These are phyloP conservation scores for Colletotrichum coccodes DNA, from an alignment of 2,329 filamentous ascomycete species.

Conservation along the genomic window DNA sequence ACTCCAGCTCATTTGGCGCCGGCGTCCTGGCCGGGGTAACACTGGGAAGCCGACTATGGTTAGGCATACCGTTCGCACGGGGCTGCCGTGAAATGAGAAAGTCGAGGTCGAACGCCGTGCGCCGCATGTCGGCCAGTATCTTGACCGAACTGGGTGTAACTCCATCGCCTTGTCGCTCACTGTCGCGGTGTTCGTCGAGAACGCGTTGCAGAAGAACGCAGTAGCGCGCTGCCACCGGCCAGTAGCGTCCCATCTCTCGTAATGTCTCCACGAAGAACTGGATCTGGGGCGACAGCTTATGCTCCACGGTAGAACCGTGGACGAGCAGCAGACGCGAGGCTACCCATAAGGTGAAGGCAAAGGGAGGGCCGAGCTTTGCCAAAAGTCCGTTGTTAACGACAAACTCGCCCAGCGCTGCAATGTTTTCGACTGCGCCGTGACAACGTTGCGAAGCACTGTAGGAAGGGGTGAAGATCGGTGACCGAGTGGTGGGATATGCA, in stretches of 20 bases:
- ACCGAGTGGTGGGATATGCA: constrained; percentile 89
- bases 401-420: constrained; percentile 81
- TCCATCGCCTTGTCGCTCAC: constrained; percentile 77
- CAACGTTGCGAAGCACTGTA: constrained; percentile 88
- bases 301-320: constrained; percentile 89
- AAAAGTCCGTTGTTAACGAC: constrained; percentile 81
- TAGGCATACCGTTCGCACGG: constrained; percentile 44
- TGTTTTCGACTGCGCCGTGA: constrained; percentile 83
- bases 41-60: constrained; percentile 58
- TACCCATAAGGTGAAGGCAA: constrained; percentile 94
- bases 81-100: constrained; percentile 89
- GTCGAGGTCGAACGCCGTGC: constrained; percentile 90
- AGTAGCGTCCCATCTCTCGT: constrained; percentile 82
- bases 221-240: constrained; percentile 88
- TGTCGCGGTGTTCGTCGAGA: constrained; percentile 86
- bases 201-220: constrained; percentile 83
- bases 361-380: constrained; percentile 85
- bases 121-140: constrained; percentile 90
- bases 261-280: constrained; percentile 85
- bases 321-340: constrained; percentile 88
- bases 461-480: constrained; percentile 88
- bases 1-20: constrained; percentile 85
- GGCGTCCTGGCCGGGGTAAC: constrained; percentile 74
- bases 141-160: constrained; percentile 85
- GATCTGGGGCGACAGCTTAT: constrained; percentile 83